These are phyloP conservation scores for Ceratocystis destructans DNA, from an alignment of 2,329 filamentous ascomycete species.

Conservation along the genomic window DNA sequence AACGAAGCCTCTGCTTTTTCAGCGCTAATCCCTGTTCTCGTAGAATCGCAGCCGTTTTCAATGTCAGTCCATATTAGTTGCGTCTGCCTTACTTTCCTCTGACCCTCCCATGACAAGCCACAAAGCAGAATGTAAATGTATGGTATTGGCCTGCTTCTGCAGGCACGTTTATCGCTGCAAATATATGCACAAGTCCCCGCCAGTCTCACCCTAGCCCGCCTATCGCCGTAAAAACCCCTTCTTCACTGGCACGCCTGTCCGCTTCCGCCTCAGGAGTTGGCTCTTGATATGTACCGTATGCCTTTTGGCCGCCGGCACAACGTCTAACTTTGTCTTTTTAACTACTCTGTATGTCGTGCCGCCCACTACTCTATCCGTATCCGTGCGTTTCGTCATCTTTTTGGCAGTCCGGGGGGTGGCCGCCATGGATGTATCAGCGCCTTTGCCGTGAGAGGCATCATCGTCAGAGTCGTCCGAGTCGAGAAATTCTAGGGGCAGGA, in stretches of 20 bases:
- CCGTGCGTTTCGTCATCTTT: constrained; percentile 23
- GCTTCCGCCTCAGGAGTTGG: constrained; percentile 33
- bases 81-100: no score
- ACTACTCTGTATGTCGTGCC: constrained; percentile 41
- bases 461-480: constrained; percentile 33
- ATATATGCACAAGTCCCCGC: not conserved
- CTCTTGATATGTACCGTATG: constrained; percentile 32
- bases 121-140: no score
- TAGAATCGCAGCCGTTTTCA: no score
- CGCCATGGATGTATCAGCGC: constrained; percentile 10
- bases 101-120: no score
- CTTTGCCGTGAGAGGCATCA: constrained; percentile 20
- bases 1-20: no score
- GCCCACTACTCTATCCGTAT: constrained; percentile 37
- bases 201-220: not conserved
- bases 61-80: no score
- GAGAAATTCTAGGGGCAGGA: constrained; percentile 42
- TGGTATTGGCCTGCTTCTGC: no score
- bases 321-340: constrained; percentile 31
- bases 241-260: constrained; percentile 27
- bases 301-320: constrained; percentile 37
- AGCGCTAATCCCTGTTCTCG: no score
- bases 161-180: no score
- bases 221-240: constrained; percentile 32
- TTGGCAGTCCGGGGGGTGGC: constrained; percentile 25